A percentile compares a stretch with the other conserved stretches of the same genome.
Conservation (phyloP, 305 asterid genomes). For the Fraxinus angustifolia region DNA sequence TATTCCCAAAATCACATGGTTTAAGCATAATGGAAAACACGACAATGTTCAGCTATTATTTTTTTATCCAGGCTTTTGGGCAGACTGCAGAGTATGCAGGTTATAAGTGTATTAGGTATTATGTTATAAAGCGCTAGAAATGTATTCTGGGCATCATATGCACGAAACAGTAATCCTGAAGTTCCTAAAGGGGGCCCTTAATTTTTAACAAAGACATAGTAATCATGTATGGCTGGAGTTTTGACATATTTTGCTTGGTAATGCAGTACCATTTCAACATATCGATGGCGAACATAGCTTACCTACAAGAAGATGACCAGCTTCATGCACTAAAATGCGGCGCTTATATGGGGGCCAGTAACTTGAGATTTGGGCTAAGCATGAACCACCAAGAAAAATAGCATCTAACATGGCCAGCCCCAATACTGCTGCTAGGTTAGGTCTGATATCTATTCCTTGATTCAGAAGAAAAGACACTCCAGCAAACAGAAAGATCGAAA, state of each 20-base stretch:
- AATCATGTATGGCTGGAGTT: background rate
- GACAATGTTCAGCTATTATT: background rate
- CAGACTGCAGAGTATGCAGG: background rate
- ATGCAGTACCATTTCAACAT: background rate
- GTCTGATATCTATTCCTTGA: conserved; percentile 88
- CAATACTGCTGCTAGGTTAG: conserved; percentile 66
- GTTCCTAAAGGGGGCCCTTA: background rate
- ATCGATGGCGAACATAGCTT: conserved; percentile 21
- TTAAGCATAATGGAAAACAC: background rate
- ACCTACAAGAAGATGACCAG: conserved; percentile 98
- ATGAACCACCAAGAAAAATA: conserved; percentile 80
- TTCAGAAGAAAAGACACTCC: conserved; percentile 64
- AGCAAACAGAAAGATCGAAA: conserved; percentile 58
- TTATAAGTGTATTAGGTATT: background rate
- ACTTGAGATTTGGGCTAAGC: conserved; percentile 87
- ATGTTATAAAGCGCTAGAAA: conserved; percentile 3
- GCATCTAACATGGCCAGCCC: conserved; percentile 74
- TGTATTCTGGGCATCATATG: background rate
- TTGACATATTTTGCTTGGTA: background rate
- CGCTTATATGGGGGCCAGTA: conserved; percentile 95
- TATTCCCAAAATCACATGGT: background rate
- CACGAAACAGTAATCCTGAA: background rate
- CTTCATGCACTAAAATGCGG: conserved; percentile 91
- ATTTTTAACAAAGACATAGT: conserved; percentile 7
- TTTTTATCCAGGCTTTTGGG: conserved; percentile 4